Evolutionary conservation across 768 basidiomycete genomes (phyloP).

Genomic region (Phlebiopsis flavidoalba): DNA sequence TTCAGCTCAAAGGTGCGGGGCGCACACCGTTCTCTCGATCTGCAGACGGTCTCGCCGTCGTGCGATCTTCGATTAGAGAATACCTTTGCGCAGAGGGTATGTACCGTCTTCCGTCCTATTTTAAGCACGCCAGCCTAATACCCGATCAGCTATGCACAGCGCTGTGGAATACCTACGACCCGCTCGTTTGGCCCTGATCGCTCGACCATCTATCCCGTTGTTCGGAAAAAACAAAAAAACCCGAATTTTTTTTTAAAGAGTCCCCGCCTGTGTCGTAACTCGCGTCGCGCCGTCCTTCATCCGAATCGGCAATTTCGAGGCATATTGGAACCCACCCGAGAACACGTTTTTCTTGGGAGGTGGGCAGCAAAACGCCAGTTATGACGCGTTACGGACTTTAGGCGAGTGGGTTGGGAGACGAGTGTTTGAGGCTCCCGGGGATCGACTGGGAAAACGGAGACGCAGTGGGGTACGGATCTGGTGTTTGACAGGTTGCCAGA

Average conservation of each 20-base stretch:
- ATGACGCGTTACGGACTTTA: slow-evolving; percentile 67
- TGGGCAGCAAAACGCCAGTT: slow-evolving; percentile 61
- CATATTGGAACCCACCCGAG: slow-evolving; percentile 64
- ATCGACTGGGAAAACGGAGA: slow-evolving; percentile 32
- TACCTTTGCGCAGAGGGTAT: slow-evolving; percentile 89
- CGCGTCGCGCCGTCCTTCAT: slow-evolving; percentile 88
- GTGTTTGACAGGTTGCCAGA: slow-evolving; percentile 75
- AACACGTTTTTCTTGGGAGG: slow-evolving; percentile 69
- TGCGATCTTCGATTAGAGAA: slow-evolving; percentile 93
- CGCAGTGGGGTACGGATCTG: slow-evolving; percentile 67
- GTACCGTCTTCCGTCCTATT: slow-evolving; percentile 8
- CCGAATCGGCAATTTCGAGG: slow-evolving; percentile 89
- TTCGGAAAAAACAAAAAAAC: slow-evolving; percentile 68
- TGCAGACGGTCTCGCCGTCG: slow-evolving; percentile 92
- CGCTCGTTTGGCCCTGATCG: slow-evolving; percentile 78
- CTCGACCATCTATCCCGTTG: slow-evolving; percentile 70
- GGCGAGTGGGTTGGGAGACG: slow-evolving; percentile 67
- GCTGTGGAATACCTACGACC: slow-evolving; percentile 81
- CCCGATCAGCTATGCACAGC: slow-evolving; percentile 60
- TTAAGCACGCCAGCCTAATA: slow-evolving; percentile 10
- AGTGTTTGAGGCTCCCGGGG: slow-evolving; percentile 47
- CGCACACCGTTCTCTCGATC: slow-evolving; percentile 89
- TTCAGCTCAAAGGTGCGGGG: slow-evolving; percentile 94
- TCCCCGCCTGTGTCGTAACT: slow-evolving; percentile 67
- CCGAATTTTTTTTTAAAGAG: no score